Evolutionary conservation across 2,329 filamentous ascomycete genomes (phyloP), one percentile per base, ranked within the genome.

Genomic region (Penicillium paneum): DNA sequence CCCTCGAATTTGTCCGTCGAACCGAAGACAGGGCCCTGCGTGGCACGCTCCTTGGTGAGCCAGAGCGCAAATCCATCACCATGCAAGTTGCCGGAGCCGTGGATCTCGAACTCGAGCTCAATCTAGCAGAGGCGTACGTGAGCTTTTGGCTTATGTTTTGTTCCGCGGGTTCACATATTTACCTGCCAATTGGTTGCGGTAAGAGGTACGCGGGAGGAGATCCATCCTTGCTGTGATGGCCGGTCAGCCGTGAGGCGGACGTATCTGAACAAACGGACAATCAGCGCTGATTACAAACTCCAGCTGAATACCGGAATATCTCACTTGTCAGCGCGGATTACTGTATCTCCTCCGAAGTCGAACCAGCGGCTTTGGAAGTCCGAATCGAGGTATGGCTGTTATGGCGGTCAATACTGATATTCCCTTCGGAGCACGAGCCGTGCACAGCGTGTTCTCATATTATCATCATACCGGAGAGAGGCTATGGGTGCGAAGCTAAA

Each of bases 301-400:
- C 6, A 28, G 8, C 5, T 3, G 2, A 4, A 6, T 8, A 3
- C 15, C 11, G 15, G 17, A 3, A 21, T 8, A 46, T 32, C 28
- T 56, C 71, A 81, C 78, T 83, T 81, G 69, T 88, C 85, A 59
- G 84, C 82, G 62, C 85, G 81, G 68, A 97, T 83, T 67, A 99
- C 87, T 38, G 93, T 91, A 78, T 96, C 91, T 71, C 93, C 94
- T 71, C 94, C 94, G 83, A 95, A 99, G 78, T 99, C 94, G 77
- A 93, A 99, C 93, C 94, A 99, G 72, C 94, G 88, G 78, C 90
- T 96, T 78, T 95, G 89, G 87, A 97, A 92, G 75, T 97, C 94
- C 57, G 91, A 94, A 78, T 99, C 94, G 66, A 99, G 85, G 77
- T 97, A 99, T 59, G 94, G 94, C 89, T 97, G 70, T 62, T 28